Evolutionary conservation across 495 filamentous ascomycete genomes (phyloP).

Genomic region (Chaetomidium leptoderma): DNA sequence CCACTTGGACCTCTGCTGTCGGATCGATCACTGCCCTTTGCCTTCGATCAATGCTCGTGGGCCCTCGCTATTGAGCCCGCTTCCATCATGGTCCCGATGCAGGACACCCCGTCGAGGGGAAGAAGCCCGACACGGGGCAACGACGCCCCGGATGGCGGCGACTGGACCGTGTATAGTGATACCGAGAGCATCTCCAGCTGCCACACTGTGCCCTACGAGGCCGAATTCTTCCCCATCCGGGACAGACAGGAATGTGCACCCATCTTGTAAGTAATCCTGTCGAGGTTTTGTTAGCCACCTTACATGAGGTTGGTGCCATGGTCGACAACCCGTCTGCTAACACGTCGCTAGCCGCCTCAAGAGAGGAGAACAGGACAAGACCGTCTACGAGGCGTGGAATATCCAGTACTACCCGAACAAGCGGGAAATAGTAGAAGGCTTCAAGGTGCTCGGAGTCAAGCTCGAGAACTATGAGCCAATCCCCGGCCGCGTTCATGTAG

Average conservation of each 20-base stretch:
- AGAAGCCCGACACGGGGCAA: not conserved
- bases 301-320: no score
- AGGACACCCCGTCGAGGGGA: not conserved
- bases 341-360: conserved; percentile 2
- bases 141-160: conserved; percentile 9
- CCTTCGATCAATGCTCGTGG: not conserved
- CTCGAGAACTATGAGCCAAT: not conserved
- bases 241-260: not conserved
- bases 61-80: not conserved
- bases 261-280: conserved; percentile 10
- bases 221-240: not conserved
- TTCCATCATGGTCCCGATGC: not conserved
- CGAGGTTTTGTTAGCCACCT: not conserved
- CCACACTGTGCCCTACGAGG: not conserved
- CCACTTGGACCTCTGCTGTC: not conserved
- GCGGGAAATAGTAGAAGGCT: not conserved
- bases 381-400: conserved; percentile 19
- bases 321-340: not conserved
- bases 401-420: conserved; percentile 10
- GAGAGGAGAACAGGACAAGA: not conserved
- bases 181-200: conserved; percentile 10
- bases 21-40: not conserved
- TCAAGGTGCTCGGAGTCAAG: conserved; percentile 10
- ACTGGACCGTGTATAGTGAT: conserved; percentile 14
- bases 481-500: not conserved